A percentile compares a stretch with the other conserved stretches of the same genome.
Conservation (phyloP, 208 protist species). For the Polymyxa betae region DNA sequence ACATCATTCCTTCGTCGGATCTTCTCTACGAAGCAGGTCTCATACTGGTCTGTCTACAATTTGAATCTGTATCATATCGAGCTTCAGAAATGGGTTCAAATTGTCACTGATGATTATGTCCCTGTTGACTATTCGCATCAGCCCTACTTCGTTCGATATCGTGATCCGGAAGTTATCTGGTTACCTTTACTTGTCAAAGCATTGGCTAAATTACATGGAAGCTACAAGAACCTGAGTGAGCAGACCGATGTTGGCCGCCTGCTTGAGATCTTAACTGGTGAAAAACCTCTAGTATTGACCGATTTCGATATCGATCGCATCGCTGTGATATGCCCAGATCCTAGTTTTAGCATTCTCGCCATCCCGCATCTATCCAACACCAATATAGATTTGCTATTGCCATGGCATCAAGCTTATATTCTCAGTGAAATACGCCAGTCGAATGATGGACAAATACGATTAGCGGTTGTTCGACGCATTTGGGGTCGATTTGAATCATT, state of each 20-base stretch:
- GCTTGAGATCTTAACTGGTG: not conserved
- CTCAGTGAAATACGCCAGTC: not conserved
- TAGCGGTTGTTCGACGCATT: not conserved
- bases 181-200: not conserved
- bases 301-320: not conserved
- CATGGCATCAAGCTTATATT: not conserved
- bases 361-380: too few species aligned
- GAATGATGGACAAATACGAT: not conserved
- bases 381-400: not conserved
- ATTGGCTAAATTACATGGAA: not conserved
- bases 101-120: not conserved
- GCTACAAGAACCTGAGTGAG: too few species aligned
- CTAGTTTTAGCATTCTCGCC: not conserved
- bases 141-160: not conserved
- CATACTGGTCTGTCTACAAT: not conserved
- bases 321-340: not conserved
- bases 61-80: not conserved
- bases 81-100: not conserved
- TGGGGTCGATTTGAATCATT: not conserved
- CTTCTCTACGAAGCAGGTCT: not conserved
- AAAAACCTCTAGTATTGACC: not conserved
- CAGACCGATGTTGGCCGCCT: not conserved
- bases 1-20: not conserved
- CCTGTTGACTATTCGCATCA: not conserved
- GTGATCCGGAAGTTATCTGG: not conserved